Evolutionary conservation across 768 basidiomycete genomes (phyloP), one percentile per base, ranked within the genome.

Genomic region (Leccinum uliginosum): DNA sequence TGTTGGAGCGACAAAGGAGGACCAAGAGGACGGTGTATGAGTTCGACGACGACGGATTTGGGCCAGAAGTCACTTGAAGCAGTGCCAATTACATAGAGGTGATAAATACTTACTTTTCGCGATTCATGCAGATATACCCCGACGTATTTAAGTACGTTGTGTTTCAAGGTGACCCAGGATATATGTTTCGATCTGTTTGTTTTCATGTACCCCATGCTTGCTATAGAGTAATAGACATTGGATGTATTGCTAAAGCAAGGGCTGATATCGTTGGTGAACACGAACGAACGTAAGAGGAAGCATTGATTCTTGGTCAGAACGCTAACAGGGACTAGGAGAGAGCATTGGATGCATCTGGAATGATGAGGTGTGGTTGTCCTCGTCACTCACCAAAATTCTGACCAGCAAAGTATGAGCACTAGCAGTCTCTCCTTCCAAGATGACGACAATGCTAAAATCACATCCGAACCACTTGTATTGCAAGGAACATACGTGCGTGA

Each of bases 1-100:
- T 35, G 50, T 60, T 24, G 55, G 34, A 85, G 88, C 69, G 77
- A 26, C 67, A 64, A 35, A 77, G 75, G 56, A 72, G 70, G 49
- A 75, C 74, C 32, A 23, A 43, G 34, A n/a, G 15, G 47, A 21
- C 34, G 21, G 27, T 44, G 49, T 11, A 29, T 59, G 51, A 43
- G 40, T 34, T 34, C 0, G 14, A 1, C 3, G 32, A 6, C 32
- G 32, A 34, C n/a, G n/a, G n/a, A 0, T 34, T 3, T 6, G 2
- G 35, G 35, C 35, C 35, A 12, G 17, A 35, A 17, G 12, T 17
- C 12, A 35, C 17, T 35, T 17, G 35, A 35, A 35, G 3, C 35
- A 35, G 35, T 35, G 35, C 3, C 12, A 35, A 35, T 34, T 34
- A 27, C 4, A 30, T 12, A 38, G 8, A 38, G 35, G 35, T 38